Evolutionary conservation across 768 basidiomycete species (phyloP).

Genomic region (Wakefieldia striispora): DNA sequence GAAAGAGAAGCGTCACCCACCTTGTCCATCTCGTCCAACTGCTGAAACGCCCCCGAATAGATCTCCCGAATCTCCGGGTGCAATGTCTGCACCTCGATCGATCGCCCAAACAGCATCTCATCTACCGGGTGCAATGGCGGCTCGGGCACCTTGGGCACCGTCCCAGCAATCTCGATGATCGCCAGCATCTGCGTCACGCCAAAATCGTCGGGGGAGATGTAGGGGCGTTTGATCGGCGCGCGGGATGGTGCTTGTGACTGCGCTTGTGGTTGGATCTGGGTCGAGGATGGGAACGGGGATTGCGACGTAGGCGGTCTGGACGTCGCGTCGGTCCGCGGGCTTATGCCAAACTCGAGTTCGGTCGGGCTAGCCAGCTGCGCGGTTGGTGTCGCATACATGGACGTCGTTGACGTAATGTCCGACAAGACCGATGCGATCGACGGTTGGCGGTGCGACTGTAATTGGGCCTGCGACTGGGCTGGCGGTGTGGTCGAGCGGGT

Average conservation of each 20-base stretch:
- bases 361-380: slow-evolving; percentile 29
- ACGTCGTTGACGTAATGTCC: slow-evolving; percentile 39
- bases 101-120: slow-evolving; percentile 68
- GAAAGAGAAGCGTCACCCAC: slow-evolving; percentile 33
- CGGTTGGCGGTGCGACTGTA: slow-evolving; percentile 49
- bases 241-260: neutral
- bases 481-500: slow-evolving; percentile 26
- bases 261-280: no score
- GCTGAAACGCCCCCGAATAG: slow-evolving; percentile 66
- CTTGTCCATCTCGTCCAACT: slow-evolving; percentile 79
- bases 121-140: slow-evolving; percentile 61
- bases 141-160: slow-evolving; percentile 34
- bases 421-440: slow-evolving; percentile 78
- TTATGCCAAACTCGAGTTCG: slow-evolving; percentile 10
- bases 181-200: slow-evolving; percentile 86
- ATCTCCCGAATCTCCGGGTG: slow-evolving; percentile 74
- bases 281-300: neutral
- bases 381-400: slow-evolving; percentile 47
- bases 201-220: slow-evolving; percentile 78
- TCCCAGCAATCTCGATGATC: slow-evolving; percentile 69
- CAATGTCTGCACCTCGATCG: slow-evolving; percentile 56
- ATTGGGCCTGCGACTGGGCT: slow-evolving; percentile 28
- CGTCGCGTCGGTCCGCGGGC: slow-evolving; percentile 8
- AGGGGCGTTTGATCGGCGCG: slow-evolving; percentile 39
- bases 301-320: slow-evolving; percentile 23